Evolutionary conservation across 257 asterid species (phyloP).

Genomic region (Craterostigma plantagineum): DNA sequence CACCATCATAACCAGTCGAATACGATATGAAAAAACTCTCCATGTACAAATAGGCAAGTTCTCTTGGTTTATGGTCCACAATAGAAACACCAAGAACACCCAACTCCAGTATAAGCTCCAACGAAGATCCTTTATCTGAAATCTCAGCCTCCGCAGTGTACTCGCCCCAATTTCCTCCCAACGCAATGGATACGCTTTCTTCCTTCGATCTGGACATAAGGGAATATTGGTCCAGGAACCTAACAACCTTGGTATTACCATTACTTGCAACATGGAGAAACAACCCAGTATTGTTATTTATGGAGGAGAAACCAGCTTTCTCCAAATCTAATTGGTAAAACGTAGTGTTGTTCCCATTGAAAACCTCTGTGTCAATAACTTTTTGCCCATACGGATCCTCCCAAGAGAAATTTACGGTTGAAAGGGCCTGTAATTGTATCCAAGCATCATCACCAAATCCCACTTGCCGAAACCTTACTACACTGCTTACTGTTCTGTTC

Average conservation of each 20-base stretch:
- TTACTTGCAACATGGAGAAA: conserved; percentile 45
- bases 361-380: conserved; percentile 42
- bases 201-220: conserved; percentile 22
- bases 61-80: conserved; percentile 82
- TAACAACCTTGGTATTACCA: conserved; percentile 57
- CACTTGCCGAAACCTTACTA: conserved; percentile 57
- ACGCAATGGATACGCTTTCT: conserved; percentile 19
- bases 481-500: conserved; percentile 47
- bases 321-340: conserved; percentile 43
- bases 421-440: conserved; percentile 58
- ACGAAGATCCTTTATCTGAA: conserved; percentile 52
- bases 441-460: conserved; percentile 77
- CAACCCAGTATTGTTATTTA: conserved; percentile 35
- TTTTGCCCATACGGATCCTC: conserved; percentile 79
- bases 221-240: conserved; percentile 34
- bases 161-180: conserved; percentile 34
- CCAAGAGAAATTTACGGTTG: conserved; percentile 69
- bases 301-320: conserved; percentile 35
- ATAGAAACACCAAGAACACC: conserved; percentile 81
- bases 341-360: conserved; percentile 16
- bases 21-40: conserved; percentile 69
- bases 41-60: conserved; percentile 78
- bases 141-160: conserved; percentile 35
- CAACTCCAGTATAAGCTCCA: conserved; percentile 72
- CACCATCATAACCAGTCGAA: conserved; percentile 89